These are phyloP conservation scores for Taiozyma sp. DNA, from an alignment of 1,139 yeast species.

Conservation along the genomic window DNA sequence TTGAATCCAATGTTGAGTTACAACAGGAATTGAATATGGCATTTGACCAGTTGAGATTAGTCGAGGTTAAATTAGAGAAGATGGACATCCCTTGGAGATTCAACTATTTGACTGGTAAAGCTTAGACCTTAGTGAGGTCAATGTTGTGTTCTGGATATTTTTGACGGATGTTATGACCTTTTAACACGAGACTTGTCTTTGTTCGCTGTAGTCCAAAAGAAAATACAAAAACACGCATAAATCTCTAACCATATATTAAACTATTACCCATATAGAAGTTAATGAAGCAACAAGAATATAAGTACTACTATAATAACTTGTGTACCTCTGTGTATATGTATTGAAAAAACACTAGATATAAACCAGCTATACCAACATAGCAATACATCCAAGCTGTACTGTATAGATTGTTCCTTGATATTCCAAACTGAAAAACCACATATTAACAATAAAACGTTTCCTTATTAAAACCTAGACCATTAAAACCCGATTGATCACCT, in stretches of 20 bases:
- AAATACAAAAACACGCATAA: background rate
- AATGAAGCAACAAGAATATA: too few relatives aligned
- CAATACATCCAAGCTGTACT: background rate
- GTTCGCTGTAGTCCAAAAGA: background rate
- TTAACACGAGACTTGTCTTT: background rate
- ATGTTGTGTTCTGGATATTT: background rate
- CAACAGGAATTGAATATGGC: constrained; percentile 32
- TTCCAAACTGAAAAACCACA: background rate
- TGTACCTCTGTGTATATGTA: background rate
- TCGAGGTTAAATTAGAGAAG: constrained; percentile 55
- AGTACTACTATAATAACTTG: background rate
- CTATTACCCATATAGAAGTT: background rate
- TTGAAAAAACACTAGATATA: too few relatives aligned
- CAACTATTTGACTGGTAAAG: constrained; percentile 9
- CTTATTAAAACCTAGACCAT: too few relatives aligned
- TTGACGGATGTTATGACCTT: background rate
- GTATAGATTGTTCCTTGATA: background rate
- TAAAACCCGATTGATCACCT: background rate
- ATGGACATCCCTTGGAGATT: constrained; percentile 62
- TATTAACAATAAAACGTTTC: too few relatives aligned
- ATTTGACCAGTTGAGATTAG: constrained; percentile 38
- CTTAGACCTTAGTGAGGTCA: background rate
- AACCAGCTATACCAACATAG: background rate
- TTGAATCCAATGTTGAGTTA: constrained; percentile 32
- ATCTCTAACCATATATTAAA: background rate